These are phyloP conservation scores for Gigaspora rosea DNA, from an alignment of 192 early-diverging fungal genomes.

Conservation along the genomic window DNA sequence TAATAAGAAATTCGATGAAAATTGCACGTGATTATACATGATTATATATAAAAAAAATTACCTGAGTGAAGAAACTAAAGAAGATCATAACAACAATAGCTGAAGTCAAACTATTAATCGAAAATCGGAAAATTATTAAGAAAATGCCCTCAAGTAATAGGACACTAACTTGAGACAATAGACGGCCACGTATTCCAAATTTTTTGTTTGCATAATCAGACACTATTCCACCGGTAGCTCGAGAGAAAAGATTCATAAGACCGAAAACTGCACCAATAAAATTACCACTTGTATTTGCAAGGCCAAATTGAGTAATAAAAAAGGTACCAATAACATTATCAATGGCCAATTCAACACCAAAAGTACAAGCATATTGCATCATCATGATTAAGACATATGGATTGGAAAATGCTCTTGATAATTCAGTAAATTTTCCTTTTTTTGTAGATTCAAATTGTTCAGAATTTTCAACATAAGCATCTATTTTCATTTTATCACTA, in stretches of 20 bases:
- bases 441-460: background rate
- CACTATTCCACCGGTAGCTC: slow-evolving; percentile 59
- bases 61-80: slow-evolving; percentile 58
- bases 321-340: slow-evolving; percentile 59
- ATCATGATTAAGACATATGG: slow-evolving; percentile 52
- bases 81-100: slow-evolving; percentile 48
- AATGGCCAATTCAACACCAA: slow-evolving; percentile 64
- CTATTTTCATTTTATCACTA: slow-evolving; percentile 34
- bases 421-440: background rate
- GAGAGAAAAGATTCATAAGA: slow-evolving; percentile 67
- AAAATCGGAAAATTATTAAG: slow-evolving; percentile 51
- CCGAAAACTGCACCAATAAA: slow-evolving; percentile 63
- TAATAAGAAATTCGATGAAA: background rate
- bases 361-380: slow-evolving; percentile 61
- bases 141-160: slow-evolving; percentile 52
- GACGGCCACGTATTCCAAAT: slow-evolving; percentile 47
- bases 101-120: slow-evolving; percentile 34
- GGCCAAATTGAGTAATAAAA: slow-evolving; percentile 45
- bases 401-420: slow-evolving; percentile 31
- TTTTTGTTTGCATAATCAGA: slow-evolving; percentile 48
- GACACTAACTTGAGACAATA: slow-evolving; percentile 49
- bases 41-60: background rate
- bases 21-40: background rate
- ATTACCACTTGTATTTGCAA: slow-evolving; percentile 50
- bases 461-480: slow-evolving; percentile 48